phyloP scores from a whole-genome alignment of 768 basidiomycete species.

The Kwoniella bestiolae region DNA sequence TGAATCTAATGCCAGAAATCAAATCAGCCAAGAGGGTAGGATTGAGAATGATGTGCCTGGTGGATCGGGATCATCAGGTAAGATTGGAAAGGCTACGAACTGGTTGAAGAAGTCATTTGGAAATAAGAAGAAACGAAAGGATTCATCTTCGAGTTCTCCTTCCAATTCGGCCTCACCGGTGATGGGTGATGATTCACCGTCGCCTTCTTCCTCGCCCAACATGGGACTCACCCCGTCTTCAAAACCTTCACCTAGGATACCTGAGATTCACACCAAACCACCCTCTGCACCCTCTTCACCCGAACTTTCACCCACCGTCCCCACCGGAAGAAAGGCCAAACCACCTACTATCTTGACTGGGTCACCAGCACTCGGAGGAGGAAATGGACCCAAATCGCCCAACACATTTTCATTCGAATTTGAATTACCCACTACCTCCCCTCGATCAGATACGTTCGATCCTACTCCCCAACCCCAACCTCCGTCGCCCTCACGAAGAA shows the following conservation, averaged over 20 bases:
- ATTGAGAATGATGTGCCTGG: conserved; percentile 7
- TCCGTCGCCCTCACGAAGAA: conserved; percentile 8
- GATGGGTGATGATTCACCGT: conserved; percentile 9
- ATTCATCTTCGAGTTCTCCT: conserved; percentile 17
- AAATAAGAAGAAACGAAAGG: conserved; percentile 47
- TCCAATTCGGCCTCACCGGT: conserved; percentile 9
- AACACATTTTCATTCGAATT: conserved; percentile 51
- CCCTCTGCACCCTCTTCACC: conserved; percentile 6
- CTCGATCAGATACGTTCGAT: conserved; percentile 55
- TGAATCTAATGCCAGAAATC: conserved; percentile 9
- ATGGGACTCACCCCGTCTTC: background rate
- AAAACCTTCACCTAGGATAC: conserved; percentile 13
- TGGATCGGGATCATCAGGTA: conserved; percentile 10
- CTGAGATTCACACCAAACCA: conserved; percentile 2
- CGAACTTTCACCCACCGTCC: conserved; percentile 7
- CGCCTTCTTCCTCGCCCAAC: background rate
- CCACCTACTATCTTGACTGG: conserved; percentile 39
- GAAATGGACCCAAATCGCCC: background rate
- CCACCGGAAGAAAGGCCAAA: conserved; percentile 15
- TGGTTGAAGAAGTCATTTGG: conserved; percentile 56
- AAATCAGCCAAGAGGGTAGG: background rate
- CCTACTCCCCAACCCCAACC: conserved; percentile 24
- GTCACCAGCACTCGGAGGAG: conserved; percentile 5
- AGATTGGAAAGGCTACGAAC: conserved; percentile 43
- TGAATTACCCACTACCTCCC: conserved; percentile 54